Percentiles rank a stretch among this genome's conserved stretches.
These are phyloP conservation scores for Fomitopsis serialis DNA, from an alignment of 768 basidiomycete genomes.

Conservation along the genomic window DNA sequence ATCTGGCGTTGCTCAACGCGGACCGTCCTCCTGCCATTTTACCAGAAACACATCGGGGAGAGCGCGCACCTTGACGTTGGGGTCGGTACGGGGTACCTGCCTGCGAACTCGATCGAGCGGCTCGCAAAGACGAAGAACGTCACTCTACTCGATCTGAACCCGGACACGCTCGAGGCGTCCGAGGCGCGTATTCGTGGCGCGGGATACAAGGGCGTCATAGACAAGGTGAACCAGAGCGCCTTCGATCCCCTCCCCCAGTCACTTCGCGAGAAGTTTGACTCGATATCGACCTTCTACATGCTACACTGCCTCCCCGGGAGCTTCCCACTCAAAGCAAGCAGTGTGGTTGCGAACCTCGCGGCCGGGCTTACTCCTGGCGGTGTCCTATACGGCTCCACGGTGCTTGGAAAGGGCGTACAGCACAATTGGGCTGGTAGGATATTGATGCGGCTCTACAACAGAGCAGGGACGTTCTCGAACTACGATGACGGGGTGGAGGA, in stretches of 20 bases:
- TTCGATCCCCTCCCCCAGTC: constrained; percentile 11
- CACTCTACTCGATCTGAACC: constrained; percentile 14
- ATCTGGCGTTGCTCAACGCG: constrained; percentile 11
- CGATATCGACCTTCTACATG: constrained; percentile 17
- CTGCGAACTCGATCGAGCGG: neutral
- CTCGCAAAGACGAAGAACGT: constrained; percentile 8
- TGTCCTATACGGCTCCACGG: constrained; percentile 15
- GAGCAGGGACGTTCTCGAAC: constrained; percentile 12
- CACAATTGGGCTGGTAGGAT: constrained; percentile 12
- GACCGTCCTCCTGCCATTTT: constrained; percentile 12
- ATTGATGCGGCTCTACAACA: constrained; percentile 9
- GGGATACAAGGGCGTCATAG: constrained; percentile 10
- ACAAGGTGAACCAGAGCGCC: constrained; percentile 7
- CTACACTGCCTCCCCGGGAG: constrained; percentile 16
- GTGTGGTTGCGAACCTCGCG: constrained; percentile 5
- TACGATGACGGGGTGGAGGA: constrained; percentile 3
- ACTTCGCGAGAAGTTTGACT: constrained; percentile 7
- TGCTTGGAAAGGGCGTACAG: constrained; percentile 7
- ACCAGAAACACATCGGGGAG: constrained; percentile 10
- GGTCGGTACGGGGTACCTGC: constrained; percentile 17
- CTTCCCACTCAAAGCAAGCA: constrained; percentile 11
- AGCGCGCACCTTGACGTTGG: constrained; percentile 15
- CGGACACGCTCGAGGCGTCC: constrained; percentile 9
- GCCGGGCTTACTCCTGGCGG: constrained; percentile 9
- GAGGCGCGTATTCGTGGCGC: constrained; percentile 3